Percentiles rank a stretch among this genome's conserved stretches.
phyloP scores from a whole-genome alignment of 805 yeast genomes.

The Tanozyma kutaoensis region DNA sequence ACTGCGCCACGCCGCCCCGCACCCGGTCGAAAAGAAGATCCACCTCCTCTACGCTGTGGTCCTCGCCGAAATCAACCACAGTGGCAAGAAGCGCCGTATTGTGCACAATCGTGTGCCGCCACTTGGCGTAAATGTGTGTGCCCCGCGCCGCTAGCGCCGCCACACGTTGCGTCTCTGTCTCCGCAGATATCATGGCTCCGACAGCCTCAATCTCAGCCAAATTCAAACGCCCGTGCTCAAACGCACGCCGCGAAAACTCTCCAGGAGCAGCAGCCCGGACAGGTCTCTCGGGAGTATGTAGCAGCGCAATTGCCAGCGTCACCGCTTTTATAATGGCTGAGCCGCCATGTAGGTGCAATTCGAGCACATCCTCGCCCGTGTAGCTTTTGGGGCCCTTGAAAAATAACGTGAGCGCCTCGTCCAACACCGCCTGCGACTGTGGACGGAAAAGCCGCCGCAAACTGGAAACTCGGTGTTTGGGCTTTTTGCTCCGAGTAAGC shows the following conservation, averaged over 20 bases:
- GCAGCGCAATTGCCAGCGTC: slow-evolving; percentile 39
- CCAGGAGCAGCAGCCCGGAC: slow-evolving; percentile 87
- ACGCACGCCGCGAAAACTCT: slow-evolving; percentile 82
- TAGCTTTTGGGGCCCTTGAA: slow-evolving; percentile 68
- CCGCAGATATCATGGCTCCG: slow-evolving; percentile 80
- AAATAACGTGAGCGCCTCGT: slow-evolving; percentile 60
- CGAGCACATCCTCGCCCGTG: slow-evolving; percentile 87
- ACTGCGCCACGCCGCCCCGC: slow-evolving; percentile 19
- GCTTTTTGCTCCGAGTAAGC: slow-evolving; percentile 26
- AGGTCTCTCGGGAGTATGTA: slow-evolving; percentile 33
- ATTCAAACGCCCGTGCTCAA: slow-evolving; percentile 72
- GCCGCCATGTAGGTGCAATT: slow-evolving; percentile 92
- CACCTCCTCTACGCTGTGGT: slow-evolving; percentile 65
- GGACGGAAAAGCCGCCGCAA: slow-evolving; percentile 45
- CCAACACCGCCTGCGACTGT: slow-evolving; percentile 33
- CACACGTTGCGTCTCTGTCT: slow-evolving; percentile 76
- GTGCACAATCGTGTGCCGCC: slow-evolving; percentile 58
- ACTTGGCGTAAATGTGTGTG: slow-evolving; percentile 33
- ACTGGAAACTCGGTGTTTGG: slow-evolving; percentile 36
- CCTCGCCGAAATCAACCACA: slow-evolving; percentile 90
- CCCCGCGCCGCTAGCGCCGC: slow-evolving; percentile 70
- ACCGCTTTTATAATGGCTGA: slow-evolving; percentile 68
- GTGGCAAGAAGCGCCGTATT: slow-evolving; percentile 73
- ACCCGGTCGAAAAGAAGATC: slow-evolving; percentile 40
- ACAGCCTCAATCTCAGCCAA: slow-evolving; percentile 87